Base-by-base conservation (phyloP, 805 yeast species). In the Brettanomyces custersianus region DNA sequence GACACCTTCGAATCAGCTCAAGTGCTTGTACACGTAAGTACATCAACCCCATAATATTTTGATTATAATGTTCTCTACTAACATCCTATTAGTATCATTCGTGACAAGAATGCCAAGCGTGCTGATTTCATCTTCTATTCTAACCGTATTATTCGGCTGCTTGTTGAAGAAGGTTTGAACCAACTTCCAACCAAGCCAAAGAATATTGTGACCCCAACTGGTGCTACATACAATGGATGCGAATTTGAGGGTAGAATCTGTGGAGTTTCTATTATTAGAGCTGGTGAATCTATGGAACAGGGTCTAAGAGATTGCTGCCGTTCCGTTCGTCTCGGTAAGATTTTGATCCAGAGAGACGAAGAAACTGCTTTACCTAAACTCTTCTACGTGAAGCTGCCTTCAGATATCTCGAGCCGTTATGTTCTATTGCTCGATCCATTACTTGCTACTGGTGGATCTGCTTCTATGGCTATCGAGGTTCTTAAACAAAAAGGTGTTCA, bases 241-340 rank as follows among this genome's bases (percentile, higher is more conserved):
- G 67, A 70, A 40, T 90, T 90, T 58, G 63, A 75, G 51, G 97
- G 98, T 30, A 87, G 85, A 60, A 92, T 92, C 41, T 90, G 97
- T 58, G 99, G 99, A 46, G 99, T 92, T 25, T 86, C 96, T 13
- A 92, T 92, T 55, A 94, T 92, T 51, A 74, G 99, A 57, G 99
- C 99, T 4, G 99, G 99, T 46, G 99, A 92, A 61, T 81, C 94
- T 30, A 92, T 92, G 99, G 99, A 92, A 62, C 94, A 86, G 69
- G 98, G 97, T 23, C 68, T 92, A 45, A 77, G 99, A 59, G 97
- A 90, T 58, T 90, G 98, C 62, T 87, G 97, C 59, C 74, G 98
- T 46, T 81, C 94, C 9, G 98, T 92, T 26, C 72, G 97, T 54
- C 83, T 92, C 41, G 99, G 99, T 36, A 92, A 92, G 67, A 90